Conservation (phyloP, 2,329 filamentous ascomycete species). For the Stachybotrys chartarum region DNA sequence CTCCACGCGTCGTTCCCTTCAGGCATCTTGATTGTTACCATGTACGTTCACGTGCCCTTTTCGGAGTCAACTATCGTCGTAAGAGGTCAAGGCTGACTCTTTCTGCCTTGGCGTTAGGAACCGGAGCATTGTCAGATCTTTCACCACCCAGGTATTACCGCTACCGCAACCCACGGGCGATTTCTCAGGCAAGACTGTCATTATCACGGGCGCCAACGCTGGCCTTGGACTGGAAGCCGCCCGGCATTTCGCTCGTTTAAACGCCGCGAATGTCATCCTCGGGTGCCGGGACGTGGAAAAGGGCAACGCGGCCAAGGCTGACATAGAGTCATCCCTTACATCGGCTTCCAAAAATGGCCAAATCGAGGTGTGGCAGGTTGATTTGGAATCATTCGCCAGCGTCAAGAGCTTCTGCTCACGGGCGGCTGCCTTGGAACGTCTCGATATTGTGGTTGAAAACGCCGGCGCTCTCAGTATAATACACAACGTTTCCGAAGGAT, state of each 20-base stretch:
- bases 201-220: constrained; percentile 32
- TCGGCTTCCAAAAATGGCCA: constrained; percentile 5
- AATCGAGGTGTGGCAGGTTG: constrained; percentile 8
- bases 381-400: constrained; percentile 5
- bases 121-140: not conserved
- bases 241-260: constrained; percentile 26
- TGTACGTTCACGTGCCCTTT: too few relatives aligned
- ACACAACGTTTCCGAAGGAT: not conserved
- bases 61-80: too few relatives aligned
- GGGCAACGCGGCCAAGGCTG: constrained; percentile 26
- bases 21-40: too few relatives aligned
- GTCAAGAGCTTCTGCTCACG: constrained; percentile 4
- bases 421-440: constrained; percentile 1
- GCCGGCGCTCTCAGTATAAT: constrained; percentile 1
- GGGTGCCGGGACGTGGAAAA: constrained; percentile 25
- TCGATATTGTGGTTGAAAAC: constrained; percentile 6
- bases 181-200: constrained; percentile 16
- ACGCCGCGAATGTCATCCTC: constrained; percentile 29
- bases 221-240: constrained; percentile 33
- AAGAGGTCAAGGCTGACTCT: too few relatives aligned
- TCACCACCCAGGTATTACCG: not conserved
- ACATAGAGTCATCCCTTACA: constrained; percentile 15
- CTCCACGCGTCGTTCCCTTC: too few relatives aligned
- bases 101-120: not conserved
- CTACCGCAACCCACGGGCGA: not conserved